Evolutionary conservation across 2,329 filamentous ascomycete species (phyloP), one percentile per base, ranked within the genome.

Genomic region (Trichoderma breve): DNA sequence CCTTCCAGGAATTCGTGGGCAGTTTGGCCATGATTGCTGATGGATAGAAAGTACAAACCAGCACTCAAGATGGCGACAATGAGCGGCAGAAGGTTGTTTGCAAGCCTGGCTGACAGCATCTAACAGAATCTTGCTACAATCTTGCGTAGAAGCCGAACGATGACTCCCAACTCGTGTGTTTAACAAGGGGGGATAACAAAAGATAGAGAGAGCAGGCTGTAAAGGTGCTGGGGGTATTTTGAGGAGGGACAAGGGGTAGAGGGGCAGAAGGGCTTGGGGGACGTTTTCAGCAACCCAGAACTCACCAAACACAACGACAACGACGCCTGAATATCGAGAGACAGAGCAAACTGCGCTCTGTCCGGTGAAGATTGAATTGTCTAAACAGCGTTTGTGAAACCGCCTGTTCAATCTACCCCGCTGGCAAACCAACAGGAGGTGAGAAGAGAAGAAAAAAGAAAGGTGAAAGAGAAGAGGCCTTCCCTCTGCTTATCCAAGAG

Each of bases 251-350:
- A 62, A 36, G 47, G 32, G 3, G 28, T 8, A 67, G 6, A 58
- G 47, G 47, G n/a, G 18, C 43, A 47, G 18, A 67, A 32, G n/a
- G 43, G 9, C 28, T 51, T 34, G 21, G 28, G 15, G 30, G n/a
- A 61, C 11, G 21, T 7, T 30, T 21, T 21, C 28, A 62, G 26
- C 39, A 24, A 12, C 47, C 4, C 11, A 12, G 9, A 62, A 70
- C 67, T 70, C 67, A 70, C 67, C 67, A 70, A 62, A 70, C 57
- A 62, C 55, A 53, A 36, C 28, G 28, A 61, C 55, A 53, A 53
- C 57, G 39, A 62, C 39, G 51, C 32, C 64, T 28, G 2, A 4
- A 4, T 11, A 62, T 30, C 39, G 43, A 61, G 18, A 51, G 11
- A 70, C 39, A 53, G 39, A 43, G 57, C 67, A 62, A 62, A 34